Conservation (phyloP, 2,329 filamentous ascomycete genomes). For the Xylariales sp. region DNA sequence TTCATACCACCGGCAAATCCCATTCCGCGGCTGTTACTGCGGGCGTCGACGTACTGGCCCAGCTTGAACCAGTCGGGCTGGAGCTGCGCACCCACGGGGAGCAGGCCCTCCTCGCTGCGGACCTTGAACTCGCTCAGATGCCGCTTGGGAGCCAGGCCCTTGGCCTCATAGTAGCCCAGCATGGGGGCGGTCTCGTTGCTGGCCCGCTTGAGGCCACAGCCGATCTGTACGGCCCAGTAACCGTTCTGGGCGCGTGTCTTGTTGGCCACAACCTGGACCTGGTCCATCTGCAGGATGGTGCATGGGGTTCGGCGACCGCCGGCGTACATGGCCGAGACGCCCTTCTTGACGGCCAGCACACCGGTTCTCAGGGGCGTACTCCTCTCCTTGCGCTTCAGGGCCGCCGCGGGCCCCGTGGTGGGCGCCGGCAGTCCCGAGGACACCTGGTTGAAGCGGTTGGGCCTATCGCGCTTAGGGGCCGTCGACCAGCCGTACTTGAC, state of each 20-base stretch:
- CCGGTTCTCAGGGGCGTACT: conserved; percentile 70
- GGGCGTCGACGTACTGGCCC: conserved; percentile 87
- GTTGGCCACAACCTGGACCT: conserved; percentile 82
- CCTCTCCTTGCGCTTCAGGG: conserved; percentile 52
- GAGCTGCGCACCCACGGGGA: conserved; percentile 71
- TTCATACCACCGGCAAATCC: conserved; percentile 99
- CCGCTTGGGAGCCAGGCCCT: conserved; percentile 78
- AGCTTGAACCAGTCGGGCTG: conserved; percentile 86
- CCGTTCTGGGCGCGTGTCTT: conserved; percentile 80
- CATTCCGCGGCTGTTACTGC: conserved; percentile 76
- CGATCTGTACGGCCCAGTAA: conserved; percentile 92
- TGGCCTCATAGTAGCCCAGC: conserved; percentile 82
- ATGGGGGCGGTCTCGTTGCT: conserved; percentile 76
- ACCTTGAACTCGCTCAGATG: conserved; percentile 86
- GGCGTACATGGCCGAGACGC: conserved; percentile 91
- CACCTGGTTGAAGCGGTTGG: conserved; percentile 57
- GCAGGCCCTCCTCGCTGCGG: conserved; percentile 64
- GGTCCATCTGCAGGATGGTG: conserved; percentile 90
- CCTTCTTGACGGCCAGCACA: conserved; percentile 83
- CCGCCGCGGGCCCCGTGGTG: conserved; percentile 55
- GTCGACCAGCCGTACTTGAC: conserved; percentile 61
- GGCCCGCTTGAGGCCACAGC: conserved; percentile 68
- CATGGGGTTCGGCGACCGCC: conserved; percentile 74
- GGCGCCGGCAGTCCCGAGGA: conserved; percentile 51
- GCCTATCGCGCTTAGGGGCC: conserved; percentile 44